Percentiles rank a stretch among this genome's conserved stretches.
These are phyloP conservation scores for Candolleomyces aberdarensis DNA, from an alignment of 768 basidiomycete genomes.

Conservation along the genomic window DNA sequence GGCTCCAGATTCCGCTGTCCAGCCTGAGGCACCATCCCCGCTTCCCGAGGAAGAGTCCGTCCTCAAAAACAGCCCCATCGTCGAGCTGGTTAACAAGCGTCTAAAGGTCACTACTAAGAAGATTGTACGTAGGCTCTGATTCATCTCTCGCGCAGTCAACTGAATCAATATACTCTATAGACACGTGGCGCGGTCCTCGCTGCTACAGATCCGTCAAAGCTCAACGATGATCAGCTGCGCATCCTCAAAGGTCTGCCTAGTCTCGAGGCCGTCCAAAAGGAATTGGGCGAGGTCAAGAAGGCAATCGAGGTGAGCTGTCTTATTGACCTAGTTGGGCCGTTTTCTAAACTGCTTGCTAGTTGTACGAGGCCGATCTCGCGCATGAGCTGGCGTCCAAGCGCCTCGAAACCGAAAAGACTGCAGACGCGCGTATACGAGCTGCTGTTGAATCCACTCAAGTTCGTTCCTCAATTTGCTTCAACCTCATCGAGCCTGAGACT, in stretches of 20 bases:
- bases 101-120: conserved; percentile 79
- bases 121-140: conserved; percentile 51
- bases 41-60: conserved; percentile 42
- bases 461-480: conserved; percentile 11
- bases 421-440: conserved; percentile 50
- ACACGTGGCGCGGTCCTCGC: conserved; percentile 72
- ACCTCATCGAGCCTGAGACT: not conserved
- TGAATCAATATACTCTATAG: conserved; percentile 35
- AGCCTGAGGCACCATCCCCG: conserved; percentile 38
- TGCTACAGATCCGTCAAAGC: conserved; percentile 59
- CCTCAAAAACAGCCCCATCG: conserved; percentile 52
- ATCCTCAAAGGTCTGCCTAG: conserved; percentile 67
- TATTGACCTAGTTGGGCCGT: not conserved
- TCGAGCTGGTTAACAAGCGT: conserved; percentile 78
- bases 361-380: conserved; percentile 58
- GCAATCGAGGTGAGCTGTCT: conserved; percentile 64
- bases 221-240: conserved; percentile 87
- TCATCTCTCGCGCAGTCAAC: conserved; percentile 1
- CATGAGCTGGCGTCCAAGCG: conserved; percentile 55
- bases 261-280: conserved; percentile 77
- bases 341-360: conserved; percentile 33
- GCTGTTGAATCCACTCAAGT: conserved; percentile 63
- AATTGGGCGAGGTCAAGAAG: conserved; percentile 81
- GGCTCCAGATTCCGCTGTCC: conserved; percentile 44
- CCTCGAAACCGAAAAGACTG: conserved; percentile 52